Base-by-base conservation (phyloP, 208 protist species). In the Borovskyia barvae region DNA sequence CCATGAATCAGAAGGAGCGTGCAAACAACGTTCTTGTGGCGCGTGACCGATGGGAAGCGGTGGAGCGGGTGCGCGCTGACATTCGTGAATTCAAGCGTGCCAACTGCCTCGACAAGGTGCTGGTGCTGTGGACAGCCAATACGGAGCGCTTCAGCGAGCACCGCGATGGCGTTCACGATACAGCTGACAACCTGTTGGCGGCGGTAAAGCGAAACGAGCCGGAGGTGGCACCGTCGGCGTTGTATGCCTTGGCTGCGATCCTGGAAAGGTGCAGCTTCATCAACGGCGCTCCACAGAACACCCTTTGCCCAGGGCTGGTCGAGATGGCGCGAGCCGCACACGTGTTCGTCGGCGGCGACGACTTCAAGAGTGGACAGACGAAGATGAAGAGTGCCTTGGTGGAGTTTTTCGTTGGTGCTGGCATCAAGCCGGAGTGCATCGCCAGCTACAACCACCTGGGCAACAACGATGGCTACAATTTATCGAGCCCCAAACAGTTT, bases 311-410 rank as follows among this genome's bases (percentile, higher is more conserved):
- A 9, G 98, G 94, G 43, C 54, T 98, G 30, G 51, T 98, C 19
- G 97, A 99, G 42, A 86, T 99, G 12, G 97, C 98, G 26, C 50
- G 83, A 42, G 58, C 72, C 45, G 55, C 97, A 41, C 51, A 82
- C 37, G 94, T 98, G 7, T 94, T 94, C 41, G 90, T 99, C 53
- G 96, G 81, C 55, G 98, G 98, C 51, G 97, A 99, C 71, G 98
- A 99, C 78, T 99, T 99, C 90, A 99, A 99, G 84, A 95, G 90
- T 37, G 98, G 98, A 35, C 98, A 99, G 86, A 99, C 98, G n/a
- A 99, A 99, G 77, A 97, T 99, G 70, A 99, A 99, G 82, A 98
- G 93, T 24, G 97, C 98, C 2, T 69, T 99, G 42, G 88, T 98
- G 25, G 98, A 99, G 77, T 99, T 99, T 77, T 88, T 99, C 56